Base-by-base conservation (phyloP, 2,329 filamentous ascomycete species). In the Penicillium sp. region DNA sequence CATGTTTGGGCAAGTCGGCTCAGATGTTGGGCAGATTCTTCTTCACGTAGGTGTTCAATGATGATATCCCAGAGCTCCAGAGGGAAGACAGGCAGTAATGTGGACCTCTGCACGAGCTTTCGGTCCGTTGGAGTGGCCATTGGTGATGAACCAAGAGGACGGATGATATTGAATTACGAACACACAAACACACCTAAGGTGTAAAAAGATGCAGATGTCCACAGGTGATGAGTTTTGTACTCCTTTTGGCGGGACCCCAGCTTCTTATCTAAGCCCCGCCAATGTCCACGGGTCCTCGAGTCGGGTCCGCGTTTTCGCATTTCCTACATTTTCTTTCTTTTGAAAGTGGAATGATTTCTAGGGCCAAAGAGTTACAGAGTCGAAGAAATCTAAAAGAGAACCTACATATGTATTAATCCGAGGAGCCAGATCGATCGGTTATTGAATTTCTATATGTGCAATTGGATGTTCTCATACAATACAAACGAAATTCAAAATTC, bases 1-100 rank as follows among this genome's bases (percentile, higher is more conserved):
- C 41, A 45, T 13, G 47, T 26, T 35, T 34, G 47, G 26, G 47
- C 26, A 31, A 49, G 47, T 39, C 47, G 26, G n/a, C 47, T 32
- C 33, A 49, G 28, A 26, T 45, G 28, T 24, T 49, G 47, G 9
- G 34, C 8, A 22, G 47, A 39, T 28, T 33, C 47, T 39, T 45
- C 41, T 40, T 49, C 28, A 24, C 9, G 15, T 13, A 49, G 28
- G 21, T 39, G 28, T 45, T 33, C 47, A 32, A 49, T 49, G 33
- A 49, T 40, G 33, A 49, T 49, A 22, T 49, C 41, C 47, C 47
- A 49, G 5, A 49, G 41, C 28, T 49, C 47, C n/a, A 45, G n/a
- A 6, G 42, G 47, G 17, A 49, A 49, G 1, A 49, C 21, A 9
- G 34, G 47, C 22, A 49, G 33, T 26, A 29, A 29, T 12, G 13